Percentiles rank a stretch among this genome's conserved stretches.
Evolutionary conservation across 2,329 filamentous ascomycete genomes (phyloP).

Genomic region (Sarocladium kiliense): DNA sequence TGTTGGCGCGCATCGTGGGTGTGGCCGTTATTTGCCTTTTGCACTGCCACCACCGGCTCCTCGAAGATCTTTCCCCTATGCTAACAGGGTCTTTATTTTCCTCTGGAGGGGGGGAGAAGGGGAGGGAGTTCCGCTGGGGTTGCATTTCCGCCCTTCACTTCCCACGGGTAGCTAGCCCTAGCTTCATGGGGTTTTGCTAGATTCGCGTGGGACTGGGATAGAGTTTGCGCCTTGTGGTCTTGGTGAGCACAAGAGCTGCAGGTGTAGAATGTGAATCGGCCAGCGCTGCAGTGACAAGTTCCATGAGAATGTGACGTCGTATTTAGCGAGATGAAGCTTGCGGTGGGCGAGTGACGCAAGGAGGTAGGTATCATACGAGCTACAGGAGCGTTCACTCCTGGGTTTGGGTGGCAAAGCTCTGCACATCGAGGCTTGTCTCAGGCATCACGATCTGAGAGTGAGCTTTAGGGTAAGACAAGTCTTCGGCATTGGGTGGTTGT

Average conservation of each 20-base stretch:
- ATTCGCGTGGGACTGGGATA: constrained; percentile 3
- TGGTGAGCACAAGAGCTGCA: neutral
- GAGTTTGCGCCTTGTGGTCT: constrained; percentile 1
- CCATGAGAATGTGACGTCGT: neutral
- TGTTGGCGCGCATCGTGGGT: neutral
- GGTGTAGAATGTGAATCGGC: neutral
- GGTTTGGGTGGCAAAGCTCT: too few species aligned
- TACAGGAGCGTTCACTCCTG: too few species aligned
- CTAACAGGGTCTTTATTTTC: neutral
- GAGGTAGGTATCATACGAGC: too few species aligned
- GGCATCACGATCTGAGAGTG: too few species aligned
- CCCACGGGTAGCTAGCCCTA: neutral
- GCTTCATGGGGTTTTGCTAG: neutral
- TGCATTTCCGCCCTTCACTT: too few species aligned
- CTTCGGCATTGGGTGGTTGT: too few species aligned
- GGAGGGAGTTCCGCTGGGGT: too few species aligned
- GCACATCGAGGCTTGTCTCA: too few species aligned
- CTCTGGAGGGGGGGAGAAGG: neutral
- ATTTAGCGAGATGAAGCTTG: neutral
- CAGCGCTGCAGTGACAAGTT: neutral
- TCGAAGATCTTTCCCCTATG: neutral
- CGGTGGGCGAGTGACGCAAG: neutral
- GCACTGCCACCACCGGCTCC: constrained; percentile 2
- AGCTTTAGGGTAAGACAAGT: too few species aligned
- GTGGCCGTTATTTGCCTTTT: neutral